Conservation (phyloP, 163 green algal genomes). For the Trebouxia gelatinosa region DNA sequence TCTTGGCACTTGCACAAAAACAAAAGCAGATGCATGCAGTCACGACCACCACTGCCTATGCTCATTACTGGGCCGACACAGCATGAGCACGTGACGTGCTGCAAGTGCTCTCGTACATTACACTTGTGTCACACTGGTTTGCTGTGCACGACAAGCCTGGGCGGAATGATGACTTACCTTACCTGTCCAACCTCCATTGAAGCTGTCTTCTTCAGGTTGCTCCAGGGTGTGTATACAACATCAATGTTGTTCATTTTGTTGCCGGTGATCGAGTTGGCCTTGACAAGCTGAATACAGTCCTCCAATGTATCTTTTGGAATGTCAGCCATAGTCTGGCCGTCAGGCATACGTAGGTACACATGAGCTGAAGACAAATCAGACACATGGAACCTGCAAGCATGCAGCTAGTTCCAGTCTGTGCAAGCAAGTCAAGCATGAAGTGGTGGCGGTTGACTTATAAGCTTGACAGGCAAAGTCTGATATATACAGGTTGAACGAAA, state of each 20-base stretch:
- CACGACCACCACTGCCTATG: too few species aligned
- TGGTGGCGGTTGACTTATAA: too few species aligned
- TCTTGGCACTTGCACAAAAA: too few species aligned
- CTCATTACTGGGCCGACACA: too few species aligned
- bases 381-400: constrained; percentile 90
- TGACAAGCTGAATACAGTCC: constrained; percentile 94
- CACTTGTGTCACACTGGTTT: too few species aligned
- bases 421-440: too few species aligned
- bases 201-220: constrained; percentile 90
- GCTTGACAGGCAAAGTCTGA: too few species aligned
- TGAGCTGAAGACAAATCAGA: constrained; percentile 94
- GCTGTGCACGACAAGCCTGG: neutral
- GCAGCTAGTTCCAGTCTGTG: constrained; percentile 8
- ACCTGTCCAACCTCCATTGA: constrained; percentile 95
- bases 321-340: constrained; percentile 63
- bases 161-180: constrained; percentile 2
- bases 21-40: too few species aligned
- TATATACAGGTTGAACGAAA: too few species aligned
- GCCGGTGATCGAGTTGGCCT: constrained; percentile 95
- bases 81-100: too few species aligned
- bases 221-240: constrained; percentile 90
- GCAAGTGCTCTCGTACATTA: too few species aligned
- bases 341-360: constrained; percentile 92
- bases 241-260: constrained; percentile 75
- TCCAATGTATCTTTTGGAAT: constrained; percentile 88